A percentile compares a stretch with the other conserved stretches of the same genome.
Evolutionary conservation across 768 basidiomycete genomes (phyloP).

Genomic region (Termitomyces titanicus): DNA sequence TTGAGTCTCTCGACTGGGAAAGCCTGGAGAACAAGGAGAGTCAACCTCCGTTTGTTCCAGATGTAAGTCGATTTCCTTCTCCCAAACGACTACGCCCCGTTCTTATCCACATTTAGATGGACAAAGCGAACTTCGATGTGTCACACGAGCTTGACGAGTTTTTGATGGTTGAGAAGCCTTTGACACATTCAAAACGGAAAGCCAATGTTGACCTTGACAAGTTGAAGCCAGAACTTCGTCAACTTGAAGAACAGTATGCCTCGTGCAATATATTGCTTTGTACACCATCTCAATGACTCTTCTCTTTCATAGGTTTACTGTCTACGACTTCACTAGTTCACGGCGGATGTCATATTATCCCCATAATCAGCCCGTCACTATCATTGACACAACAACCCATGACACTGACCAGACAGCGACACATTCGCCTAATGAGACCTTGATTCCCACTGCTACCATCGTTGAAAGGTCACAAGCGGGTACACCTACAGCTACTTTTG

Average conservation of each 20-base stretch:
- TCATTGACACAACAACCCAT: conserved; percentile 37
- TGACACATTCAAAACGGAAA: conserved; percentile 92
- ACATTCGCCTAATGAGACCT: conserved; percentile 38
- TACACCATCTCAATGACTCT: not conserved
- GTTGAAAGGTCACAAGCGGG: conserved; percentile 46
- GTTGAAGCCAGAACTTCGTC: conserved; percentile 87
- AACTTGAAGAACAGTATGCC: conserved; percentile 88
- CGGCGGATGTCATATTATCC: conserved; percentile 85
- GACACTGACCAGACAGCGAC: conserved; percentile 39
- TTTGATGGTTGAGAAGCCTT: conserved; percentile 95
- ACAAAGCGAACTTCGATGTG: conserved; percentile 97
- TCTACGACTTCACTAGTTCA: conserved; percentile 79
- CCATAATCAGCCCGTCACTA: conserved; percentile 62
- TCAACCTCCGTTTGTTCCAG: conserved; percentile 86
- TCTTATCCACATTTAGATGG: conserved; percentile 52
- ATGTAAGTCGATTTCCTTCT: conserved; percentile 53
- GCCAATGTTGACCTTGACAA: conserved; percentile 80
- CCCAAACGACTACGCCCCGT: conserved; percentile 1
- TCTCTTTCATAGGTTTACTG: conserved; percentile 63
- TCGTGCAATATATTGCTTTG: not conserved
- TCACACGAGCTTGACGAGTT: conserved; percentile 97
- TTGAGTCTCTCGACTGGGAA: conserved; percentile 78
- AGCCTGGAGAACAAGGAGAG: conserved; percentile 63
- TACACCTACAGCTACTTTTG: conserved; percentile 40
- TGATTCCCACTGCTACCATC: conserved; percentile 44